Evolutionary conservation across 768 basidiomycete species (phyloP), one percentile per base, ranked within the genome.

Genomic region (Lactarius psammicola): DNA sequence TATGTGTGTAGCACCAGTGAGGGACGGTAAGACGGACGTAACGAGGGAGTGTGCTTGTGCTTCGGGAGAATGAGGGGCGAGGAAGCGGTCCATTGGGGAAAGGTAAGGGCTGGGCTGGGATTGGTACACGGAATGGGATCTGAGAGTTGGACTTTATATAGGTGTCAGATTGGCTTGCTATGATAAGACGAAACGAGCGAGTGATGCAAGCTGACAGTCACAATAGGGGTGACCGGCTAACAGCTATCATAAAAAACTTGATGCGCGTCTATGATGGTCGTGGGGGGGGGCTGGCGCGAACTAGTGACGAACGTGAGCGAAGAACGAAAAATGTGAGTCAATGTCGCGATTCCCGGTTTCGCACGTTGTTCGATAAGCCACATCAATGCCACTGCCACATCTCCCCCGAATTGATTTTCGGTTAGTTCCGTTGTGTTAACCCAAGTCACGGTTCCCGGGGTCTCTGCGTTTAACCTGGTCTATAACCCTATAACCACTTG

Each of bases 21-120:
- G 28, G 49, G 49, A 51, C 54, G 23, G 26, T 33, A 57, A 49
- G 30, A 79, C 84, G 59, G 76, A 90, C 91, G 81, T 87, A 57
- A 91, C 76, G 68, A 85, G 85, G 68, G 73, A 80, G 76, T 92
- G 84, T 28, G 91, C 90, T 63, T 82, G 73, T 57, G 90, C 89
- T 76, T 93, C 90, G 64, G 85, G 86, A 26, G 88, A 85, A 64
- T 89, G 80, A 28, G 90, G 89, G 9, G 87, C 84, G 60, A 90
- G 81, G 75, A 89, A 87, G 72, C 84, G 84, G 70, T 89, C 87
- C 85, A 92, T 89, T 38, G 62, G 20, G 36, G 34, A 13, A 38
- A 49, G 23, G 30, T 7, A 54, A 62, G 33, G 60, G 23, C 38
- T n/a, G 58, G 55, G 26, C 49, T 51, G 2, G 23, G 49, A 51